Base-by-base conservation (phyloP, 345 rosid genomes). In the Firmiana major region DNA sequence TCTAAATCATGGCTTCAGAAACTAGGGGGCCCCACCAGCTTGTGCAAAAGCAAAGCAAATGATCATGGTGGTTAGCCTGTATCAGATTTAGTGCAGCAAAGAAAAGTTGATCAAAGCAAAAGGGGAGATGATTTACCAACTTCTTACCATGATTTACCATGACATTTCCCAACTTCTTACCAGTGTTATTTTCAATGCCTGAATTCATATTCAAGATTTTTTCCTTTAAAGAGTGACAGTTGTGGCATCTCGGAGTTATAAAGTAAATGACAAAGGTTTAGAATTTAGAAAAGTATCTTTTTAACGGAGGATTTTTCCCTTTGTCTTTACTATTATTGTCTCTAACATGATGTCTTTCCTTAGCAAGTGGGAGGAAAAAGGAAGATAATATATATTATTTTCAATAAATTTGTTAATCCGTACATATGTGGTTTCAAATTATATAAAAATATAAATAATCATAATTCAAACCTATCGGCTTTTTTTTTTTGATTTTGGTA, bases 1-100 rank as follows among this genome's bases (percentile, higher is more conserved):
- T 68, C 34, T 57, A 19, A 70, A 70, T 71, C 59, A 70, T 13
- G 59, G 59, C 40, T 43, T 75, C 58, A 62, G 45, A 49, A 19
- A 31, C 34, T 36, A 54, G 62, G 72, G 34, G n/a, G 24, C 46
- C 51, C 53, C 59, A 64, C 31, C 43, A 28, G 17, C 60, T 19
- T 31, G 58, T 53, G 63, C 31, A 38, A 49, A 75, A 67, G n/a
- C n/a, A 43, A 42, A 67, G 40, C 58, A 48, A 15, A 70, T 49
- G 58, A 15, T 26, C 22, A 70, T 70, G 40, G 24, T 16, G 5
- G 9, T 26, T 24, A 24, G 11, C 22, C 21, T 0, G 19, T 15
- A 45, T 26, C 54, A 46, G 46, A 46, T 22, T 69, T 69, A 24
- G 55, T 24, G 73, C 16, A 13, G 36, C 73, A 22, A 9, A 17